Conservation (phyloP, 2,329 filamentous ascomycete species). For the Aspergillus phoenicis region DNA sequence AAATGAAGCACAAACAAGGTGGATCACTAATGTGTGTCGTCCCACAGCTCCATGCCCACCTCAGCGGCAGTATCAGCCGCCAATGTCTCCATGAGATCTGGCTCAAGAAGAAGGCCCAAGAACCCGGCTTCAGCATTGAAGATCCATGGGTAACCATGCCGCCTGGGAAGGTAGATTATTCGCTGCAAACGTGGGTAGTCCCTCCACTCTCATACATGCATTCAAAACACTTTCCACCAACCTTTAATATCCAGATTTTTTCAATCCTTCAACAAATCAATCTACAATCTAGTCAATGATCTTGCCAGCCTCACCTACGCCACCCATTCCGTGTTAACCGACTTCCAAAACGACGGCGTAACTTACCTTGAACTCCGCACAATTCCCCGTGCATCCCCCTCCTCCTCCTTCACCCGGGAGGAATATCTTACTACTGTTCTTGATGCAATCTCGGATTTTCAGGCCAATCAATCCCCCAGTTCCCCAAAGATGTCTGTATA, state of each 20-base stretch:
- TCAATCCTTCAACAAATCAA: conserved; percentile 75
- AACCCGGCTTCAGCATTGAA: conserved; percentile 58
- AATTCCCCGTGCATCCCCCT: conserved; percentile 67
- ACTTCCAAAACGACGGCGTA: conserved; percentile 72
- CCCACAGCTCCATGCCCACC: conserved; percentile 72
- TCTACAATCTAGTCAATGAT: conserved; percentile 73
- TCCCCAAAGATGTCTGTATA: conserved; percentile 56
- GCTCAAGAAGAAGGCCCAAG: conserved; percentile 57
- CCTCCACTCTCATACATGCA: conserved; percentile 27
- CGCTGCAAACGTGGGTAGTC: conserved; percentile 64
- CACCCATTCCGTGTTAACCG: conserved; percentile 64
- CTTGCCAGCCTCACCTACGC: conserved; percentile 61
- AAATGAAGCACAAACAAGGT: neutral
- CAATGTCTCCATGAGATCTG: conserved; percentile 75
- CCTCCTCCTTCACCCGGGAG: conserved; percentile 58
- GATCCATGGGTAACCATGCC: conserved; percentile 73
- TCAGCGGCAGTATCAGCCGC: conserved; percentile 76
- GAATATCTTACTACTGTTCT: conserved; percentile 70
- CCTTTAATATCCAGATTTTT: conserved; percentile 61
- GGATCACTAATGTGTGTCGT: conserved; percentile 12
- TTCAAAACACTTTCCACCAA: neutral
- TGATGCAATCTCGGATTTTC: conserved; percentile 59
- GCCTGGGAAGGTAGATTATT: conserved; percentile 69
- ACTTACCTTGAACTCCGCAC: conserved; percentile 79
- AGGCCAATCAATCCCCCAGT: conserved; percentile 34